Percentiles rank a stretch among this genome's conserved stretches.
Conservation (phyloP, 2,329 filamentous ascomycete species). For the Colletotrichum somersetense region DNA sequence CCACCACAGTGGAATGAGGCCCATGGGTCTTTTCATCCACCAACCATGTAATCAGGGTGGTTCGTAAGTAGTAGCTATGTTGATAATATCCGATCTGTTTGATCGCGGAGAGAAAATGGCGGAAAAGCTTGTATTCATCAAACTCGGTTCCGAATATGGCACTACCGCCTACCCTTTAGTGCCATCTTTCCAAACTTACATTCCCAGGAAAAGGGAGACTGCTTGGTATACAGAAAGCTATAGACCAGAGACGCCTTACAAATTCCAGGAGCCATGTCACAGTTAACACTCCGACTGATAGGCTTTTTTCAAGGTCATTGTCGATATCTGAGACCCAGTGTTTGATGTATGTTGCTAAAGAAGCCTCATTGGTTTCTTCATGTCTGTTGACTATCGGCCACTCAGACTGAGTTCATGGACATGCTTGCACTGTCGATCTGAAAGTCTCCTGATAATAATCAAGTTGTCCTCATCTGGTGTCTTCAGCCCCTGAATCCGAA, state of each 20-base stretch:
- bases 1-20: background rate
- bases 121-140: background rate
- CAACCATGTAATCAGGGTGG: background rate
- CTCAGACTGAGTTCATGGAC: background rate
- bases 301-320: background rate
- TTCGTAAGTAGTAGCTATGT: background rate
- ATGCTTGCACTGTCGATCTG: background rate
- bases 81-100: background rate
- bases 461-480: background rate
- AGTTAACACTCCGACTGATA: too few species aligned
- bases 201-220: too few species aligned
- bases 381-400: background rate
- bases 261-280: background rate
- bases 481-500: background rate
- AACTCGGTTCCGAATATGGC: background rate
- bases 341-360: background rate
- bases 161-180: background rate
- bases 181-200: background rate
- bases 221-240: too few species aligned
- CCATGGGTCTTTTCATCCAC: too few species aligned
- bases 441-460: background rate
- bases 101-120: background rate
- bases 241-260: background rate
- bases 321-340: constrained; percentile 11
- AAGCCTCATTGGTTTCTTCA: background rate